Evolutionary conservation across 139 green algal species (phyloP).

Genomic region (Tetraselmis striata): DNA sequence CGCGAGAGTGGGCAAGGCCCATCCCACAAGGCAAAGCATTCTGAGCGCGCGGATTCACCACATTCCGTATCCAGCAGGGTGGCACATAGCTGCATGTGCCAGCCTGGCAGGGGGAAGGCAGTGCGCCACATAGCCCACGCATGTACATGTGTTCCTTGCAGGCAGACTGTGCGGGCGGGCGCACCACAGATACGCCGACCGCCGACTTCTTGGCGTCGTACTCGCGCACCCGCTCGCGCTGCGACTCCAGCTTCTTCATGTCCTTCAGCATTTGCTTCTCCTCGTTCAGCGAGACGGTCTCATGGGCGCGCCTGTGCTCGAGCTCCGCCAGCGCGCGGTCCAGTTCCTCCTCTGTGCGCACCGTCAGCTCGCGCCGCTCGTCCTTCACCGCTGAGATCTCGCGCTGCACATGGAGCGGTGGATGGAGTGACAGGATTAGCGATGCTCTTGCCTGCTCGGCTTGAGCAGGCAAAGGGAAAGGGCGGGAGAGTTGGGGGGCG

Average conservation of each 20-base stretch:
- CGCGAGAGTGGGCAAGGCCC: too few relatives aligned
- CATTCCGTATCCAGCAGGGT: too few relatives aligned
- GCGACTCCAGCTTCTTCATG: conserved; percentile 36
- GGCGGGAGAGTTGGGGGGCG: background rate
- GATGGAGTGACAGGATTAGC: too few relatives aligned
- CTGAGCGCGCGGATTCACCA: too few relatives aligned
- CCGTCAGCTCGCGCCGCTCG: conserved; percentile 26
- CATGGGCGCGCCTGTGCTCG: conserved; percentile 33
- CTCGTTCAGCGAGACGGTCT: conserved; percentile 33
- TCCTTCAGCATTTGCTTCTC: conserved; percentile 30
- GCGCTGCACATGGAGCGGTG: conserved; percentile 5
- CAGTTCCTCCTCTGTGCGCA: conserved; percentile 35
- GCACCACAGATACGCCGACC: conserved; percentile 1
- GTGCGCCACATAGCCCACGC: too few relatives aligned
- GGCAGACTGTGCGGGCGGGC: too few relatives aligned
- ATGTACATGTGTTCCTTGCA: too few relatives aligned
- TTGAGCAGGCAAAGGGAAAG: too few relatives aligned
- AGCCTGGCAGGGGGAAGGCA: too few relatives aligned
- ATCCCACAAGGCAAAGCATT: too few relatives aligned
- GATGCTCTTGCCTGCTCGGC: too few relatives aligned
- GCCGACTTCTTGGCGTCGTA: conserved; percentile 13
- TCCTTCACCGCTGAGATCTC: conserved; percentile 11
- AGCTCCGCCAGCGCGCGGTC: conserved; percentile 21
- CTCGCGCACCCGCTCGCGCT: conserved; percentile 25
- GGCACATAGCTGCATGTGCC: too few relatives aligned